These are phyloP conservation scores for Combretum micranthum DNA, from an alignment of 345 rosid genomes.

Conservation along the genomic window DNA sequence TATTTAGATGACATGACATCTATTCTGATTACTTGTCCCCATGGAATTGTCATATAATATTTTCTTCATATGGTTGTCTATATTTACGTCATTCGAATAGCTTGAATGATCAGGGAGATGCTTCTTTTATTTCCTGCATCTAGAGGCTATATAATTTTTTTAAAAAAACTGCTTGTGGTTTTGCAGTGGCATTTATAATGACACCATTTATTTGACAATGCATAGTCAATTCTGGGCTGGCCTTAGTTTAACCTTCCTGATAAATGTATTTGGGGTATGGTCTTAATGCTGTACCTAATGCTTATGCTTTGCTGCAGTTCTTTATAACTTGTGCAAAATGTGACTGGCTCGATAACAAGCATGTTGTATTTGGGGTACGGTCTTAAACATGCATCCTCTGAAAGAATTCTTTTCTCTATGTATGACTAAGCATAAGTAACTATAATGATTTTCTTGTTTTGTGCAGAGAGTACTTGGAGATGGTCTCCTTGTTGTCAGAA, in stretches of 20 bases:
- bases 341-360: conserved; percentile 98
- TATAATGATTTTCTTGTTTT: neutral
- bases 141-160: no score
- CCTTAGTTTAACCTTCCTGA: neutral
- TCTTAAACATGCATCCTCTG: neutral
- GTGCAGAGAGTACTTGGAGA: conserved; percentile 87
- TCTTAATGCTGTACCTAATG: neutral
- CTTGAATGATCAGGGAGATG: no score
- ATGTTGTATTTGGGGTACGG: conserved; percentile 95
- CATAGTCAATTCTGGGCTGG: no score
- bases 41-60: no score
- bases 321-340: conserved; percentile 92
- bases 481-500: conserved; percentile 73
- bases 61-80: no score
- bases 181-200: no score
- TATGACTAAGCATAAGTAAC: neutral
- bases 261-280: neutral
- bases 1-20: neutral
- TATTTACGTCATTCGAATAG: no score
- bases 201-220: no score
- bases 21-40: neutral
- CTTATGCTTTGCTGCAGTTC: conserved; percentile 50
- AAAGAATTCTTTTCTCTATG: neutral
- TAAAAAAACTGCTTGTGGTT: no score
- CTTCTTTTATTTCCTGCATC: no score